Conservation (phyloP, 1,284 basidiomycete species). For the Schizopora paradoxa region DNA sequence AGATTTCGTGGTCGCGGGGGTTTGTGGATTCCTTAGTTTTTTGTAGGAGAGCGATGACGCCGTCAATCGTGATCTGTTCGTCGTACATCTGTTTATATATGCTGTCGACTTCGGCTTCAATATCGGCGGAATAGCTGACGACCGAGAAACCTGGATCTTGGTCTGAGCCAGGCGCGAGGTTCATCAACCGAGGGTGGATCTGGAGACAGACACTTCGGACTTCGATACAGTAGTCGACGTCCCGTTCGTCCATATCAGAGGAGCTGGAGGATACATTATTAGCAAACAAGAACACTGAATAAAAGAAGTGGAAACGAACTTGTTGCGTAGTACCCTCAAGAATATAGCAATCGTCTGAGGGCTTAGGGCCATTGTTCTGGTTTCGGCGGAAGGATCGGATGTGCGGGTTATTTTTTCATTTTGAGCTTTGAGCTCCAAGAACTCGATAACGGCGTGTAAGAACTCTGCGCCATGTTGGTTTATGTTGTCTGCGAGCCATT, state of each 20-base stretch:
- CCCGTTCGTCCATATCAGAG: constrained; percentile 62
- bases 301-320: constrained; percentile 41
- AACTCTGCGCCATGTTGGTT: constrained; percentile 79
- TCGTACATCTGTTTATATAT: constrained; percentile 99
- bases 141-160: constrained; percentile 90
- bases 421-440: constrained; percentile 88
- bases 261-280: constrained; percentile 38
- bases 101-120: constrained; percentile 89
- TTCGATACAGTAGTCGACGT: constrained; percentile 87
- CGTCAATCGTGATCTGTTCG: constrained; percentile 89
- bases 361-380: constrained; percentile 75
- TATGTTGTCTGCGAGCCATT: constrained; percentile 92
- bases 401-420: constrained; percentile 77
- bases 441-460: constrained; percentile 80
- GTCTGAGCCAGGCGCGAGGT: constrained; percentile 84
- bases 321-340: constrained; percentile 78
- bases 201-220: constrained; percentile 93
- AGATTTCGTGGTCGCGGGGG: constrained; percentile 88
- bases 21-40: constrained; percentile 81
- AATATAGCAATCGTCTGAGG: constrained; percentile 90
- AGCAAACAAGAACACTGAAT: constrained; percentile 9
- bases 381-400: constrained; percentile 75
- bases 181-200: constrained; percentile 95
- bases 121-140: constrained; percentile 82
- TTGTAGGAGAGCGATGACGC: constrained; percentile 85